A percentile compares a stretch with the other conserved stretches of the same genome.
phyloP scores from a whole-genome alignment of 371 early-diverging fungal species.

The Choanephora cucurbitarum region DNA sequence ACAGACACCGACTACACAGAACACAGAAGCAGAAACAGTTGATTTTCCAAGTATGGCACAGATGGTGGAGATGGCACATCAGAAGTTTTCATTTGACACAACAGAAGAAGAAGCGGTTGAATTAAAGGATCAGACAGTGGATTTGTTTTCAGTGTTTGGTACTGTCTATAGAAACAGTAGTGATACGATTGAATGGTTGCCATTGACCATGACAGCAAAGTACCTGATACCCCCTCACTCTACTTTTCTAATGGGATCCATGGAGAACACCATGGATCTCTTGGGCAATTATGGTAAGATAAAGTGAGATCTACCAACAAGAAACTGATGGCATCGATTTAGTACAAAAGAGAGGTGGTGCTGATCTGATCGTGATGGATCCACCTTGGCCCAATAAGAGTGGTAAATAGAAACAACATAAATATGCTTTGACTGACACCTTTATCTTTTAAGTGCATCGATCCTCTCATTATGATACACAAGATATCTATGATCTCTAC shows the following conservation, averaged over 20 bases:
- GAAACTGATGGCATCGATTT: no score
- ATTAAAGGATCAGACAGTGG: constrained; percentile 14
- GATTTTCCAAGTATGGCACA: constrained; percentile 33
- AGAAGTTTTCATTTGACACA: constrained; percentile 7
- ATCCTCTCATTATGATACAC: constrained; percentile 55
- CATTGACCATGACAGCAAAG: constrained; percentile 18
- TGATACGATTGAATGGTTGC: constrained; percentile 6
- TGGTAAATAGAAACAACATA: constrained; percentile 26
- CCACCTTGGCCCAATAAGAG: constrained; percentile 81
- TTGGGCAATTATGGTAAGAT: constrained; percentile 31
- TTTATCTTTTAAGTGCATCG: constrained; percentile 44
- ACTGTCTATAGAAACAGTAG: constrained; percentile 21
- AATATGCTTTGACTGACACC: neutral
- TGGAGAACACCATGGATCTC: constrained; percentile 30
- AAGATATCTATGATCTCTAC: constrained; percentile 71
- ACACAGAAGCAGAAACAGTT: constrained; percentile 18
- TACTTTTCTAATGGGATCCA: constrained; percentile 40
- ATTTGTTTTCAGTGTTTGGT: constrained; percentile 39
- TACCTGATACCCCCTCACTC: constrained; percentile 43
- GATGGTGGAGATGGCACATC: constrained; percentile 29
- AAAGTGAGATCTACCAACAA: neutral
- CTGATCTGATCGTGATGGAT: constrained; percentile 71
- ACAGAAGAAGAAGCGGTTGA: constrained; percentile 4
- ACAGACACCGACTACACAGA: neutral
- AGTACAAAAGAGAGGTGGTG: no score